phyloP scores from a whole-genome alignment of 371 early-diverging fungal genomes.

The Gilbertella persicaria region DNA sequence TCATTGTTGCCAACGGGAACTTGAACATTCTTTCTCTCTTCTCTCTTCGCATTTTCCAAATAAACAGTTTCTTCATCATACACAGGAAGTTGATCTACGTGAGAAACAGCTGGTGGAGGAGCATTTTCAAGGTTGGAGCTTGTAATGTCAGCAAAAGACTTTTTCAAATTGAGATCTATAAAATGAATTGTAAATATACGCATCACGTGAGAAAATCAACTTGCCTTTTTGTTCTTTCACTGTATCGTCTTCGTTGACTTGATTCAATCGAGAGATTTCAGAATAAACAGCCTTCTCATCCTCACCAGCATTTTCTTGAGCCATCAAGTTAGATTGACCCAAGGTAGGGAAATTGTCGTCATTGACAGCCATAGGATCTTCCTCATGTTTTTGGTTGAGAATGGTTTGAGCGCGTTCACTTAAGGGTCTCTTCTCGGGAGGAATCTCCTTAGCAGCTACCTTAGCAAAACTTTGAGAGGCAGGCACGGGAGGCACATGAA shows the following conservation, averaged over 20 bases:
- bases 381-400: constrained; percentile 10
- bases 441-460: constrained; percentile 37
- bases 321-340: constrained; percentile 35
- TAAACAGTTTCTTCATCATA: constrained; percentile 41
- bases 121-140: constrained; percentile 38
- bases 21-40: constrained; percentile 29
- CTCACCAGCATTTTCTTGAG: constrained; percentile 18
- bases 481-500: constrained; percentile 41
- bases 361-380: constrained; percentile 18
- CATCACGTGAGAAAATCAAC: too few species aligned
- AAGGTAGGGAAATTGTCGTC: constrained; percentile 43
- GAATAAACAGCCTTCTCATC: constrained; percentile 32
- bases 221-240: constrained; percentile 3
- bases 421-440: constrained; percentile 24
- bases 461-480: constrained; percentile 42
- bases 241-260: constrained; percentile 14
- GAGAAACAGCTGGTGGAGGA: constrained; percentile 39
- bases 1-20: constrained; percentile 22
- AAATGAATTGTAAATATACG: background rate
- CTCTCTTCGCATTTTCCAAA: constrained; percentile 28
- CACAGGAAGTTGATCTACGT: constrained; percentile 31
- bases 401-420: constrained; percentile 21
- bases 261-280: constrained; percentile 31
- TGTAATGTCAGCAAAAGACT: constrained; percentile 43
- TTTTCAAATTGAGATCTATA: constrained; percentile 8